Evolutionary conservation across 306 rosid species (phyloP).

Genomic region (Castanea crenata): DNA sequence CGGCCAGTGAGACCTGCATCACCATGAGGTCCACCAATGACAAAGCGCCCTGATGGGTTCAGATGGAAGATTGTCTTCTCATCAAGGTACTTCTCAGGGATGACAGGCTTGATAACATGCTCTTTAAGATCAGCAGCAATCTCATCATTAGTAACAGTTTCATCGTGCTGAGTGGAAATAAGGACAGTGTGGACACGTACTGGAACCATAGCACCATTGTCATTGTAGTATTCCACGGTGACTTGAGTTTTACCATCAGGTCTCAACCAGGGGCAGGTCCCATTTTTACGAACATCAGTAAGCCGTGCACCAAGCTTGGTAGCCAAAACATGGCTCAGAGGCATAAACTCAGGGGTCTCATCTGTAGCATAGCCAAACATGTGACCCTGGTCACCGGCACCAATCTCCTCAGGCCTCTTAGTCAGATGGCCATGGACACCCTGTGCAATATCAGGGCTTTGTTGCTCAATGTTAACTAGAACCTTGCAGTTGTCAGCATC

Average conservation of each 20-base stretch:
- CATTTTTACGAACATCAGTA: conserved; percentile 55
- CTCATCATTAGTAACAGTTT: conserved; percentile 61
- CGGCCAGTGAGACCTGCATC: conserved; percentile 69
- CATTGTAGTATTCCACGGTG: conserved; percentile 58
- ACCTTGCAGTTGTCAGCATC: conserved; percentile 66
- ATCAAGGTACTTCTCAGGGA: conserved; percentile 63
- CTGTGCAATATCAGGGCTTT: conserved; percentile 64
- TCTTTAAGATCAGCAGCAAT: conserved; percentile 63
- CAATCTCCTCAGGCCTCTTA: conserved; percentile 58
- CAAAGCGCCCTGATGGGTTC: conserved; percentile 66
- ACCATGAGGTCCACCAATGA: conserved; percentile 70
- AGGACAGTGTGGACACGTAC: conserved; percentile 62
- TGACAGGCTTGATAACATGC: conserved; percentile 59
- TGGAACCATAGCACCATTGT: conserved; percentile 59
- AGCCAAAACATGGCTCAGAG: conserved; percentile 67
- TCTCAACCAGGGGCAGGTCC: conserved; percentile 62
- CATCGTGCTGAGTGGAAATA: conserved; percentile 67
- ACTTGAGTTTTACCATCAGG: conserved; percentile 72
- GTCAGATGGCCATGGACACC: conserved; percentile 64
- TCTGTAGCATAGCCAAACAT: conserved; percentile 72
- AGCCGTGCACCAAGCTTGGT: conserved; percentile 65
- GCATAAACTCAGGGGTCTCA: conserved; percentile 67
- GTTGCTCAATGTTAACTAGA: conserved; percentile 53
- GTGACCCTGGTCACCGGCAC: conserved; percentile 70
- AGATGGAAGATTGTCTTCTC: conserved; percentile 68